phyloP scores from a whole-genome alignment of 805 yeast species.

The Vanderwaltozyma tropicalis region DNA sequence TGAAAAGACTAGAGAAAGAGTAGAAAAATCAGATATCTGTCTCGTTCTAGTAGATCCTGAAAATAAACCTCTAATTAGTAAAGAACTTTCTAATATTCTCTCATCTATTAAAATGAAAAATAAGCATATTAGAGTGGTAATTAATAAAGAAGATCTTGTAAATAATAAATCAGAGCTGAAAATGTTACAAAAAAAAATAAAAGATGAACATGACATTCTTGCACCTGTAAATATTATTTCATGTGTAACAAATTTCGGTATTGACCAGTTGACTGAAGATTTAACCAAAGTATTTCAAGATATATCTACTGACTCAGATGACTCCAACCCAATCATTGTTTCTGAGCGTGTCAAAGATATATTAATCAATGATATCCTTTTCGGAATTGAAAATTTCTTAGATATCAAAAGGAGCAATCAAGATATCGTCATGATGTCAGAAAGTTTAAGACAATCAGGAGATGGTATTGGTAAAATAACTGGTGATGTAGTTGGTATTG shows the following conservation, averaged over 20 bases:
- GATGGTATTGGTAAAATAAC: conserved; percentile 90
- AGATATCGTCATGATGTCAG: conserved; percentile 75
- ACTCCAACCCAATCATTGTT: conserved; percentile 56
- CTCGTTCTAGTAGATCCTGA: conserved; percentile 33
- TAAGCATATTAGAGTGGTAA: conserved; percentile 30
- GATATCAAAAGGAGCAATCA: conserved; percentile 36
- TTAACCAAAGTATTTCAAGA: conserved; percentile 39
- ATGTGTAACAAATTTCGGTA: conserved; percentile 49
- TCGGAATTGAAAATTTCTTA: conserved; percentile 59
- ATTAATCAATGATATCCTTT: conserved; percentile 61
- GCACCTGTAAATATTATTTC: conserved; percentile 39
- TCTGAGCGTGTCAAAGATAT: conserved; percentile 72
- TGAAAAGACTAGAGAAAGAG: conserved; percentile 53
- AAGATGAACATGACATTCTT: conserved; percentile 8
- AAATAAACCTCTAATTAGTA: conserved; percentile 17
- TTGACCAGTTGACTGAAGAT: conserved; percentile 33
- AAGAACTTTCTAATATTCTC: conserved; percentile 27
- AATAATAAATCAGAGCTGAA: conserved; percentile 10
- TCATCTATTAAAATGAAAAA: conserved; percentile 6
- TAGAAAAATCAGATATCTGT: conserved; percentile 56
- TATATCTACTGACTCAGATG: conserved; percentile 37
- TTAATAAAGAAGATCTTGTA: conserved; percentile 54
- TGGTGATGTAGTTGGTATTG: conserved; percentile 80
- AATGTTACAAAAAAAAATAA: conserved; percentile 15
- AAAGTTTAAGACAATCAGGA: conserved; percentile 59